Base-by-base conservation (phyloP, 768 basidiomycete species). In the Agrocybe praecox region DNA sequence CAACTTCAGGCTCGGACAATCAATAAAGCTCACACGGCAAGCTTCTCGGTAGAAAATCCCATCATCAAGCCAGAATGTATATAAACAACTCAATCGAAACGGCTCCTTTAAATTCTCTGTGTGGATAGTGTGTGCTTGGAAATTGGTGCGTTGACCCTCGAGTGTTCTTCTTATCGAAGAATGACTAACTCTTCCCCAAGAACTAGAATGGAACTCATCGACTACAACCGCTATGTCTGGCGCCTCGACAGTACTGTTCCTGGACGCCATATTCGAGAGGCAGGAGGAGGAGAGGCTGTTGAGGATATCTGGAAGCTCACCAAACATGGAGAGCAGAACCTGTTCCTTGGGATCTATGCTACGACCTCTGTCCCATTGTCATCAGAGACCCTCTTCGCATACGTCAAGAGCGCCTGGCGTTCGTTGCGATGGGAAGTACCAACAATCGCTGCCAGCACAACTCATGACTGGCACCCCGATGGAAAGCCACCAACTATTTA, bases 391-490 rank as follows among this genome's bases (percentile, higher is more conserved):
- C 47, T 61, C n/a, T 43, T 61, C 47, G 48, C 29, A 1, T 53
- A 52, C 19, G 48, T 56, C 23, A 54, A 46, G 34, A 56, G 49
- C 21, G 53, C 62, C 21, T 63, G 62, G 62, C 57, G 43, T 12
- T 61, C 62, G n/a, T 40, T 63, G n/a, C 49, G 62, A 23, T 63
- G 62, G 62, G 62, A 63, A n/a, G 54, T 63, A 14, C 62, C 62
- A 6, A 61, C 53, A 19, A 55, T 63, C 22, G 62, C 62, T 21
- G 49, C 59, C 6, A 54, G 24, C 10, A 63, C 62, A 22, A 42
- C 56, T 9, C 62, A 63, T 32, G 52, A 40, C 15, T 57, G 56
- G 59, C 55, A 58, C 26, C 53, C 48, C 6, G 54, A 36, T 42
- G 46, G 51, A 15, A 57, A 55, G 21, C 49, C 45, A 5, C 62